Percentiles rank a stretch among this genome's conserved stretches.
Evolutionary conservation across 2,329 filamentous ascomycete genomes (phyloP).

Genomic region (Ophidiomyces ophidiicola): DNA sequence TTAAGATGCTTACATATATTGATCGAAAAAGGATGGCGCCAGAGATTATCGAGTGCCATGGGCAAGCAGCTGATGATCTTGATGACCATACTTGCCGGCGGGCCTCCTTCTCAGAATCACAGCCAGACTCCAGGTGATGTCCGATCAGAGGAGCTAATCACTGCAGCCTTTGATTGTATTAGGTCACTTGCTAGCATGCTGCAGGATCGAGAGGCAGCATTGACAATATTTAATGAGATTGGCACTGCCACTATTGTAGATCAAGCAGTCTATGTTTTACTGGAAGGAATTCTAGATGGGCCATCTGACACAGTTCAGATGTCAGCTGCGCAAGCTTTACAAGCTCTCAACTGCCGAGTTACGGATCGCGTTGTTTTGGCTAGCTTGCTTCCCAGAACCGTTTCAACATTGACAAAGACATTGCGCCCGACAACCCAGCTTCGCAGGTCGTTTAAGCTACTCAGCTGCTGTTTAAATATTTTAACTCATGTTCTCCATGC

Average conservation of each 20-base stretch:
- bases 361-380: slow-evolving; percentile 63
- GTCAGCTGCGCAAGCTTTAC: slow-evolving; percentile 54
- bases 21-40: slow-evolving; percentile 66
- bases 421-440: slow-evolving; percentile 56
- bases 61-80: slow-evolving; percentile 77
- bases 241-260: slow-evolving; percentile 65
- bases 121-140: slow-evolving; percentile 21
- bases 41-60: slow-evolving; percentile 56
- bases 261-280: slow-evolving; percentile 65
- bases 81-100: slow-evolving; percentile 67
- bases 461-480: slow-evolving; percentile 50
- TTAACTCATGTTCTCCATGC: slow-evolving; percentile 38
- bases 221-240: slow-evolving; percentile 36
- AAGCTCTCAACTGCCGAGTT: slow-evolving; percentile 50
- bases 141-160: slow-evolving; percentile 58
- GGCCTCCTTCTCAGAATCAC: slow-evolving; percentile 46
- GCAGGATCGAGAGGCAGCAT: slow-evolving; percentile 36
- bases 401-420: slow-evolving; percentile 67
- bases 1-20: slow-evolving; percentile 64
- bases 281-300: slow-evolving; percentile 59
- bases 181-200: slow-evolving; percentile 40
- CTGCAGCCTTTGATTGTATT: slow-evolving; percentile 60
- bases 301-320: slow-evolving; percentile 56
- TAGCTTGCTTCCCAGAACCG: slow-evolving; percentile 74
- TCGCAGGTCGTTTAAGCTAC: slow-evolving; percentile 49